phyloP scores from a whole-genome alignment of 2,329 filamentous ascomycete species.

The Alternaria metachromatica region DNA sequence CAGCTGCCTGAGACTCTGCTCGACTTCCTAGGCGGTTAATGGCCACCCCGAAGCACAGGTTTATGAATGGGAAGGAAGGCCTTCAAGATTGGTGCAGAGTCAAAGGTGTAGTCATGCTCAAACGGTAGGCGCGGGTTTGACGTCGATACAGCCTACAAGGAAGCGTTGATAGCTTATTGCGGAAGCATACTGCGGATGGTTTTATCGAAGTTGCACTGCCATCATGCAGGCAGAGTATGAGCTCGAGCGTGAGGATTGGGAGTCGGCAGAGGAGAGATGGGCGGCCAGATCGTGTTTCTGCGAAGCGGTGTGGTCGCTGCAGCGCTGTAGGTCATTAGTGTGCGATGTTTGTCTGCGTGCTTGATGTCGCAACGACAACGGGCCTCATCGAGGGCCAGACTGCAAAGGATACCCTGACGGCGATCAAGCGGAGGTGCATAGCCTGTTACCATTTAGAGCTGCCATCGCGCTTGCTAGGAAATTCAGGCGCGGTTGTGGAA shows the following conservation, averaged over 20 bases:
- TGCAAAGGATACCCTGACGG: neutral
- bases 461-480: neutral
- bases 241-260: neutral
- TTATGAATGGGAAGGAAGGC: neutral
- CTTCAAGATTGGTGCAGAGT: neutral
- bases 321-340: neutral
- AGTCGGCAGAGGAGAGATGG: neutral
- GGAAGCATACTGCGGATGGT: neutral
- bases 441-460: neutral
- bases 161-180: neutral
- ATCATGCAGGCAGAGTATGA: neutral
- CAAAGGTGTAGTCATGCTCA: neutral
- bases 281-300: neutral
- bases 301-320: neutral
- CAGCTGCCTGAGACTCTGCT: neutral
- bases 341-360: neutral
- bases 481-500: neutral
- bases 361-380: neutral
- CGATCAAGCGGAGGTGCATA: neutral
- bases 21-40: neutral
- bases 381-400: neutral
- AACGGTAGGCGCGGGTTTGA: neutral
- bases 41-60: neutral
- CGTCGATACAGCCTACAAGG: neutral
- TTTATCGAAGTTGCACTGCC: neutral